Conservation (phyloP, 495 filamentous ascomycete species). For the Aspergillus baeticus region DNA sequence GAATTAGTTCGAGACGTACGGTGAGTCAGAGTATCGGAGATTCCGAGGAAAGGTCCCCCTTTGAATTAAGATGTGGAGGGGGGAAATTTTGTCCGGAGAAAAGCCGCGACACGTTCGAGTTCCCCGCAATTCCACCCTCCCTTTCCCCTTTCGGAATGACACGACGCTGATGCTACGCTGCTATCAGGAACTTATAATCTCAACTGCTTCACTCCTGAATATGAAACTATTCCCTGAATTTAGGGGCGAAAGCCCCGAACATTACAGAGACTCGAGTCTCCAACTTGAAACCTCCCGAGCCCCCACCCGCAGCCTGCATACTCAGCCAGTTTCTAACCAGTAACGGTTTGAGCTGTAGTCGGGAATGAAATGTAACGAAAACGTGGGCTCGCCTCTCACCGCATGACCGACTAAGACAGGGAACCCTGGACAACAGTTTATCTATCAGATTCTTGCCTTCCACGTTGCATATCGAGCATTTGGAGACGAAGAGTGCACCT, state of each 20-base stretch:
- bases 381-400: constrained; percentile 9
- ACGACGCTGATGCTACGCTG: too few relatives aligned
- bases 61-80: not conserved
- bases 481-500: not conserved
- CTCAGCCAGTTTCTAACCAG: not conserved
- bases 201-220: too few relatives aligned
- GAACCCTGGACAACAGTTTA: not conserved
- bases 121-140: not conserved
- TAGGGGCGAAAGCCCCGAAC: too few relatives aligned
- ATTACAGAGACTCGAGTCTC: too few relatives aligned
- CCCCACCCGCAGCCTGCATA: not conserved
- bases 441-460: not conserved
- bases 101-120: not conserved
- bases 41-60: not conserved
- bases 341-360: not conserved
- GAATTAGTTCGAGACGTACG: not conserved
- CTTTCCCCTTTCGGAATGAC: not conserved
- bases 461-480: not conserved
- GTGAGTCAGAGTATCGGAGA: not conserved
- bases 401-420: constrained; percentile 1
- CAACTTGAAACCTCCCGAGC: not conserved
- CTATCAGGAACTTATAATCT: too few relatives aligned
- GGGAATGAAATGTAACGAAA: not conserved
- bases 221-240: too few relatives aligned
- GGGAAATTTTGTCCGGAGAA: not conserved